These are phyloP conservation scores for Abrus pulchellus DNA, from an alignment of 306 rosid genomes.

Conservation along the genomic window DNA sequence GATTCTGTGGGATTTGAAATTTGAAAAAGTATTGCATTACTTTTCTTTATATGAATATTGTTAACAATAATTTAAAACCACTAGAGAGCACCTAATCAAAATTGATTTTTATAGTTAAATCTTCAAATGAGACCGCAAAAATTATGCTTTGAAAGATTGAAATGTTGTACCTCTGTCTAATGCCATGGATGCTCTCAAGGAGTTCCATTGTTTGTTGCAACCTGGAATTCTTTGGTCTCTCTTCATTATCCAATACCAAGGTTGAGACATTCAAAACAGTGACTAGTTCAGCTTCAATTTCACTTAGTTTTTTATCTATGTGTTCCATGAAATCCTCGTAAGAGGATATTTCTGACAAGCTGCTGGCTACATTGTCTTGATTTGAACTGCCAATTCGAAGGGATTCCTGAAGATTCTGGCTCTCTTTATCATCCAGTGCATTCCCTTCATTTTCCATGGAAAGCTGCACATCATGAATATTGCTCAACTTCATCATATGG, in stretches of 20 bases:
- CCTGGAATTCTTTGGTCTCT: constrained; percentile 67
- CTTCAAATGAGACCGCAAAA: constrained; percentile 33
- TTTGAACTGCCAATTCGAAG: constrained; percentile 32
- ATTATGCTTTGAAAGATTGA: constrained; percentile 20
- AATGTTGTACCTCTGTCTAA: constrained; percentile 72
- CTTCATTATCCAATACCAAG: constrained; percentile 63
- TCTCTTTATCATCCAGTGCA: constrained; percentile 49
- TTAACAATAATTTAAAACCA: constrained; percentile 13
- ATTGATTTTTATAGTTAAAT: constrained; percentile 17
- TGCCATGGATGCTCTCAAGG: constrained; percentile 68
- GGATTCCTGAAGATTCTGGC: constrained; percentile 46
- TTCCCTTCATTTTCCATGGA: constrained; percentile 51
- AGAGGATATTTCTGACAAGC: constrained; percentile 63
- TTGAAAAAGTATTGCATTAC: constrained; percentile 9
- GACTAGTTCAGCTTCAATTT: constrained; percentile 79
- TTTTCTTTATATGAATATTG: neutral
- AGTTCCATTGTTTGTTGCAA: constrained; percentile 77
- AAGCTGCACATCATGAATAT: constrained; percentile 55
- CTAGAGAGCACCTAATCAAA: neutral
- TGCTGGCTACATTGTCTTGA: constrained; percentile 52
- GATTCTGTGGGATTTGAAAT: constrained; percentile 58
- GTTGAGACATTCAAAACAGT: constrained; percentile 73
- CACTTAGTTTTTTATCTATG: constrained; percentile 70
- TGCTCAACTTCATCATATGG: constrained; percentile 41
- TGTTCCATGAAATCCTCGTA: constrained; percentile 71